A percentile compares a stretch with the other conserved stretches of the same genome.
Conservation (phyloP, 306 rosid species). For the Malus domestica region DNA sequence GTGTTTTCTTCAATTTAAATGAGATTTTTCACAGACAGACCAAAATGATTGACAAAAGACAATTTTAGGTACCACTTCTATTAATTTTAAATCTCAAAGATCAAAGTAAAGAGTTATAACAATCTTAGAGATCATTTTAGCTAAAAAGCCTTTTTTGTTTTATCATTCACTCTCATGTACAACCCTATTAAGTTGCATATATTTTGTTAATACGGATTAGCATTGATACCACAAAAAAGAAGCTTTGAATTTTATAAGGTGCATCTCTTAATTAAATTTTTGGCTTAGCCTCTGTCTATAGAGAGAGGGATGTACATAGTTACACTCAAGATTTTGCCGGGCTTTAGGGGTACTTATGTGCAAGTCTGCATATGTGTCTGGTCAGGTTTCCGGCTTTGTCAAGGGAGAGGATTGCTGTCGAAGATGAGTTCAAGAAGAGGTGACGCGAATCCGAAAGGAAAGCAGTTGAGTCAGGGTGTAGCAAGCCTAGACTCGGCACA, state of each 20-base stretch:
- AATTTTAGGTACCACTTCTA: too few relatives aligned
- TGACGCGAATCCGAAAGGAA: conserved; percentile 22
- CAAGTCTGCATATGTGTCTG: neutral
- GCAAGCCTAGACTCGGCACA: conserved; percentile 34
- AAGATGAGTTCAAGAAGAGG: conserved; percentile 35
- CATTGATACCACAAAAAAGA: too few relatives aligned
- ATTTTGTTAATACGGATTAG: too few relatives aligned
- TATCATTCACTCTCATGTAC: too few relatives aligned
- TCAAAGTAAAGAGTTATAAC: too few relatives aligned
- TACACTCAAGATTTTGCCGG: neutral
- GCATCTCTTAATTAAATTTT: too few relatives aligned
- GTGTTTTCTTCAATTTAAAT: too few relatives aligned
- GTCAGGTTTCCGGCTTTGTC: neutral
- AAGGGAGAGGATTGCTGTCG: neutral
- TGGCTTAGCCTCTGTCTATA: neutral
- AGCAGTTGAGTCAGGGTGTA: conserved; percentile 41
- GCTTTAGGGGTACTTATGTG: neutral
- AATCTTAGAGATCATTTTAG: too few relatives aligned
- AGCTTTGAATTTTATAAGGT: neutral
- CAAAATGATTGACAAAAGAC: too few relatives aligned
- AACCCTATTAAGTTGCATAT: neutral
- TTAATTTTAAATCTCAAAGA: too few relatives aligned
- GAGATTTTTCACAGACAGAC: too few relatives aligned
- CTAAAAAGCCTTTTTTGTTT: too few relatives aligned
- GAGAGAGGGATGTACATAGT: neutral